phyloP scores from a whole-genome alignment of 257 asterid genomes.

The Solanum virginianum region DNA sequence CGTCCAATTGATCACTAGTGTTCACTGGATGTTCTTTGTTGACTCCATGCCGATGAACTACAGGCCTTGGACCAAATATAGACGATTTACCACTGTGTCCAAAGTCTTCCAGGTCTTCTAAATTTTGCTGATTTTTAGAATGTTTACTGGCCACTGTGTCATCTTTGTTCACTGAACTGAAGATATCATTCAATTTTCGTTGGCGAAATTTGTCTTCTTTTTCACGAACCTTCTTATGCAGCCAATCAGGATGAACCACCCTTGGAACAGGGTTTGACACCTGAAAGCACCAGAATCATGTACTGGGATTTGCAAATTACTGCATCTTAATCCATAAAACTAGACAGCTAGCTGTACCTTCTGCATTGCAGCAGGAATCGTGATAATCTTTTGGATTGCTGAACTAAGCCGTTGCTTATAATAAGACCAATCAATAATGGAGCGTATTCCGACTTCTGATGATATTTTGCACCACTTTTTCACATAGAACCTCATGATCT shows the following conservation, averaged over 20 bases:
- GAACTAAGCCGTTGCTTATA: conserved; percentile 94
- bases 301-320: conserved; percentile 13
- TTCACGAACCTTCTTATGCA: conserved; percentile 95
- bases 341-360: conserved; percentile 37
- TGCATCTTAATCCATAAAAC: conserved; percentile 3
- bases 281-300: conserved; percentile 22
- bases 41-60: conserved; percentile 48
- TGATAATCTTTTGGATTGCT: conserved; percentile 82
- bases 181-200: conserved; percentile 74
- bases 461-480: conserved; percentile 97
- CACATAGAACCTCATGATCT: conserved; percentile 72
- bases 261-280: conserved; percentile 98
- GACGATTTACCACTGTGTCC: conserved; percentile 28
- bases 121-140: conserved; percentile 29
- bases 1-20: conserved; percentile 22
- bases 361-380: conserved; percentile 99
- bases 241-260: conserved; percentile 99
- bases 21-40: conserved; percentile 22
- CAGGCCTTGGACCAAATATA: conserved; percentile 45
- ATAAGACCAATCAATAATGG: conserved; percentile 96
- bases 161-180: conserved; percentile 36
- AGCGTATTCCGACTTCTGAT: conserved; percentile 84
- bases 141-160: conserved; percentile 17
- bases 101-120: conserved; percentile 79
- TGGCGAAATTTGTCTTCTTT: conserved; percentile 97